Conservation (phyloP, 2,329 filamentous ascomycete species). For the Ceratocystis cubensis region DNA sequence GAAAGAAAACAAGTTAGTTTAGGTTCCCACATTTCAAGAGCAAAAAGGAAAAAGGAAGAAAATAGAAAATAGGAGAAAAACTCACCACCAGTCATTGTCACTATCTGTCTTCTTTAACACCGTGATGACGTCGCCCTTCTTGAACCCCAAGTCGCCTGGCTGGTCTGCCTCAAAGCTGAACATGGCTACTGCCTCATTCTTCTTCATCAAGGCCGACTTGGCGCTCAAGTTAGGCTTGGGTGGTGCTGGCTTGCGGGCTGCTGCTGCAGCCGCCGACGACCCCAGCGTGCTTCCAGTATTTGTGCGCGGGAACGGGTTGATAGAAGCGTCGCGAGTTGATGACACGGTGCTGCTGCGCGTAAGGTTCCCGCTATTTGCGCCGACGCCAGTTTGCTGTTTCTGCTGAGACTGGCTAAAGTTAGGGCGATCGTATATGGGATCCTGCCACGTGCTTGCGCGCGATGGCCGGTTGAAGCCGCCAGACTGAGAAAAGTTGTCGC, state of each 20-base stretch:
- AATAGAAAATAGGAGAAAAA: constrained; percentile 23
- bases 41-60: neutral
- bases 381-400: neutral
- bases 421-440: constrained; percentile 54
- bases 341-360: constrained; percentile 41
- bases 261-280: constrained; percentile 37
- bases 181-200: constrained; percentile 78
- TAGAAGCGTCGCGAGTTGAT: constrained; percentile 23
- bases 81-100: constrained; percentile 86
- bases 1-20: neutral
- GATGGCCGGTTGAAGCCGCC: constrained; percentile 45
- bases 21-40: constrained; percentile 18
- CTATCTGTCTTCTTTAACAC: constrained; percentile 90
- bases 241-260: constrained; percentile 52
- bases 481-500: constrained; percentile 31
- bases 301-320: constrained; percentile 17
- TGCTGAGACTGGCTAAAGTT: constrained; percentile 7
- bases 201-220: constrained; percentile 43
- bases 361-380: neutral
- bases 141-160: constrained; percentile 83
- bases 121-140: constrained; percentile 93
- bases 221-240: constrained; percentile 74
- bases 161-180: constrained; percentile 94
- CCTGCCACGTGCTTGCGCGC: constrained; percentile 59
- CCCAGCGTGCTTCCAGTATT: constrained; percentile 17